A percentile compares a stretch with the other conserved stretches of the same genome.
phyloP scores from a whole-genome alignment of 805 yeast species.

The Saccharomycopsis selenospora region DNA sequence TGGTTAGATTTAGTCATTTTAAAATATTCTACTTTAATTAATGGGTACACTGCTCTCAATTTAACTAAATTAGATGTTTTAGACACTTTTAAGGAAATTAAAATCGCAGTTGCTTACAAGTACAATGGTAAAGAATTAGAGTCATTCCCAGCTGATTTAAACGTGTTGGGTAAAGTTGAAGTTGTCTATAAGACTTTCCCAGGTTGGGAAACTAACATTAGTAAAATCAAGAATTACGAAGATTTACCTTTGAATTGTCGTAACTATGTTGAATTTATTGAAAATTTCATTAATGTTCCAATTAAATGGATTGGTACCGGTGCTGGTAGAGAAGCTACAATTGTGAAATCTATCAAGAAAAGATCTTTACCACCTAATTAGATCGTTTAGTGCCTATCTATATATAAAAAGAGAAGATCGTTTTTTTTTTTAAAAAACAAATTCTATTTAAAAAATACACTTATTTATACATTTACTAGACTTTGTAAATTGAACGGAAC shows the following conservation, averaged over 20 bases:
- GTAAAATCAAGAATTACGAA: slow-evolving; percentile 56
- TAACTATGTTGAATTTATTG: slow-evolving; percentile 77
- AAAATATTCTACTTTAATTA: slow-evolving; percentile 83
- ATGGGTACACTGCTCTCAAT: slow-evolving; percentile 92
- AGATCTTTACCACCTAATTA: no score
- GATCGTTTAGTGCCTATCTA: no score
- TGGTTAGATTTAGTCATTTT: slow-evolving; percentile 96
- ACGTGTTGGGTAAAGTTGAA: slow-evolving; percentile 77
- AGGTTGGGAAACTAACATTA: slow-evolving; percentile 88
- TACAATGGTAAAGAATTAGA: slow-evolving; percentile 68
- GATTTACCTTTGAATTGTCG: slow-evolving; percentile 86
- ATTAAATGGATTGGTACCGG: slow-evolving; percentile 98
- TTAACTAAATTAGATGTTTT: slow-evolving; percentile 93
- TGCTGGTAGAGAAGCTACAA: slow-evolving; percentile 69
- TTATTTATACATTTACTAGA: no score
- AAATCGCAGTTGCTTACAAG: slow-evolving; percentile 80
- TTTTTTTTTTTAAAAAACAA: no score
- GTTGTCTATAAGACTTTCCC: slow-evolving; percentile 88
- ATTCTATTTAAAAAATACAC: no score
- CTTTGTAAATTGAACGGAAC: no score
- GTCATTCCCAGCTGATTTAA: slow-evolving; percentile 89
- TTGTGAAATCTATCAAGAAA: slow-evolving; percentile 5
- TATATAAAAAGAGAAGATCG: no score
- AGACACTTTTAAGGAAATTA: slow-evolving; percentile 81
- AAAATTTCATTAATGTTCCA: slow-evolving; percentile 75